Evolutionary conservation across 306 rosid genomes (phyloP).

Genomic region (Cicer pinnatifidum): DNA sequence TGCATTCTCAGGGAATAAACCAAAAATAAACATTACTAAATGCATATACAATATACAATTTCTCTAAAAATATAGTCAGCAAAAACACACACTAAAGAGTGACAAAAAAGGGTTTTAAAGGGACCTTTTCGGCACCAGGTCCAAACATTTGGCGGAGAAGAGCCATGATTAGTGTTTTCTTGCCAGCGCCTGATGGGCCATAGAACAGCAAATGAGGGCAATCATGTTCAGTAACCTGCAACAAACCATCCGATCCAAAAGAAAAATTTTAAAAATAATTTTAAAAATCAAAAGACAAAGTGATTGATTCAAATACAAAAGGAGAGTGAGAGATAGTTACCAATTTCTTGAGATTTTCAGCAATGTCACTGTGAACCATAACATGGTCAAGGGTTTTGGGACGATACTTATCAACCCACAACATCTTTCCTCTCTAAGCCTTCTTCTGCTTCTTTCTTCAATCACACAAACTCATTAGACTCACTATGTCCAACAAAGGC

Average conservation of each 20-base stretch:
- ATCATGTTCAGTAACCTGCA: slow-evolving; percentile 82
- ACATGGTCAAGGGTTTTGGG: slow-evolving; percentile 87
- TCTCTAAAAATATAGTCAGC: not conserved
- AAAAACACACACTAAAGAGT: not conserved
- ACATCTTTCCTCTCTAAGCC: not conserved
- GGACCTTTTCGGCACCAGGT: slow-evolving; percentile 84
- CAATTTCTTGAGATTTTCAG: slow-evolving; percentile 88
- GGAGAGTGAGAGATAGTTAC: slow-evolving; percentile 42
- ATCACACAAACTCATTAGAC: not conserved
- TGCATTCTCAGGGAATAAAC: not conserved
- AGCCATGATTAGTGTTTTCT: slow-evolving; percentile 96
- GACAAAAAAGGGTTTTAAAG: not conserved
- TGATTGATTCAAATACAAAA: slow-evolving; percentile 15
- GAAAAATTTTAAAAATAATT: not conserved
- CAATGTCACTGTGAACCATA: slow-evolving; percentile 67
- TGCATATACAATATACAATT: too few relatives aligned
- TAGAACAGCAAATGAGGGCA: slow-evolving; percentile 96
- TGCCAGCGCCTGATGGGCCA: slow-evolving; percentile 96
- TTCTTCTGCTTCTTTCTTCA: not conserved
- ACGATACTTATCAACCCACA: slow-evolving; percentile 70
- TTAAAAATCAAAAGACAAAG: not conserved
- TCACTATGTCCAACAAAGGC: not conserved
- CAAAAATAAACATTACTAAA: not conserved
- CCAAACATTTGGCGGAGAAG: slow-evolving; percentile 94
- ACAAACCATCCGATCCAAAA: not conserved